phyloP scores from a whole-genome alignment of 805 yeast genomes.

The Pichia insulana region DNA sequence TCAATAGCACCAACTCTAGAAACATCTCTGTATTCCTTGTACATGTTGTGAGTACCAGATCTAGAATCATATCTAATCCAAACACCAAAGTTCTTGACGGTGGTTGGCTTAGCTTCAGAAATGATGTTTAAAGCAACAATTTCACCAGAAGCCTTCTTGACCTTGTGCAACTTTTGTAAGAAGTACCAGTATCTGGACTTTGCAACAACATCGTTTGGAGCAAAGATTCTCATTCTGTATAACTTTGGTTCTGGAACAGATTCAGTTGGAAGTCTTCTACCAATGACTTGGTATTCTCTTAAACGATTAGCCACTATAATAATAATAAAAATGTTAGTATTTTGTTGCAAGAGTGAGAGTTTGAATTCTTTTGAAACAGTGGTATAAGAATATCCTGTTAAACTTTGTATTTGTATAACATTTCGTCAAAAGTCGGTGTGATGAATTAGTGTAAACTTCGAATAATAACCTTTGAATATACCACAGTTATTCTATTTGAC shows the following conservation, averaged over 20 bases:
- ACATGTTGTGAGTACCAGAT: conserved; percentile 99
- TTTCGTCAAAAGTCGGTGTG: too few relatives aligned
- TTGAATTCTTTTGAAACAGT: too few relatives aligned
- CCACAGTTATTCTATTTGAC: too few relatives aligned
- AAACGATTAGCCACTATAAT: conserved; percentile 73
- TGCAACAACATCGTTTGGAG: conserved; percentile 98
- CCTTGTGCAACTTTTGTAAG: conserved; percentile 98
- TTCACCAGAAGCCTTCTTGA: conserved; percentile 99
- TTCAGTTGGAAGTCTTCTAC: conserved; percentile 99
- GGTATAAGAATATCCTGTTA: neutral
- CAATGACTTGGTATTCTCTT: conserved; percentile 99
- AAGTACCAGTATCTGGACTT: conserved; percentile 99
- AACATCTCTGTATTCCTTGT: conserved; percentile 99
- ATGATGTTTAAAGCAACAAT: conserved; percentile 87
- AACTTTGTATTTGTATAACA: too few relatives aligned
- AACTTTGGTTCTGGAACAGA: conserved; percentile 99
- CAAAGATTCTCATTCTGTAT: conserved; percentile 99
- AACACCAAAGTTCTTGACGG: conserved; percentile 99
- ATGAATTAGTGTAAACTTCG: neutral
- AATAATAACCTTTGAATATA: too few relatives aligned
- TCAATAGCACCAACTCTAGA: conserved; percentile 98
- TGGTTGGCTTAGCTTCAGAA: conserved; percentile 94
- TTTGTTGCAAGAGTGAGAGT: neutral
- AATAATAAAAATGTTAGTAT: conserved; percentile 5
- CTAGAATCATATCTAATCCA: conserved; percentile 99